Evolutionary conservation across 306 rosid genomes (phyloP).

Genomic region (Nissolia schottii): DNA sequence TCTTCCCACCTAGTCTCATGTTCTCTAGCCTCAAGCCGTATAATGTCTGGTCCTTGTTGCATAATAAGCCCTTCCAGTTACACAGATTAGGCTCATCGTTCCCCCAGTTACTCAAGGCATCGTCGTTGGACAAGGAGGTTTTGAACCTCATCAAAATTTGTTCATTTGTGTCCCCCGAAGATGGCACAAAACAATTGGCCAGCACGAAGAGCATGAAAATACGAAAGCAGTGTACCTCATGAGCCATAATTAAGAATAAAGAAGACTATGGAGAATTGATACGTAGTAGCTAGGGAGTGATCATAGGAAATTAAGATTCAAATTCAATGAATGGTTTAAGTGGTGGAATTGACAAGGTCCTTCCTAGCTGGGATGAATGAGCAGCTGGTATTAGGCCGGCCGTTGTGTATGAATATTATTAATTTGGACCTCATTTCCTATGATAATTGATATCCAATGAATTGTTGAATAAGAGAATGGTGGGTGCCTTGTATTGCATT

Average conservation of each 20-base stretch:
- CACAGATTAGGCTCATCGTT: constrained; percentile 33
- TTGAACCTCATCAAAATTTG: constrained; percentile 43
- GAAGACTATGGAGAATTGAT: neutral
- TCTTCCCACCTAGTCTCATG: constrained; percentile 46
- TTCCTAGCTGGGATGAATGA: constrained; percentile 19
- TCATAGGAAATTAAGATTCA: constrained; percentile 13
- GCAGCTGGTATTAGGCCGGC: constrained; percentile 64
- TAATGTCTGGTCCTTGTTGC: constrained; percentile 1
- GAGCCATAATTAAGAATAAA: constrained; percentile 14
- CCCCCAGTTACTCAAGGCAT: constrained; percentile 50
- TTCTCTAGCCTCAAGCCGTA: constrained; percentile 39
- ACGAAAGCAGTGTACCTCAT: neutral
- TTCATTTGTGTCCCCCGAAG: constrained; percentile 4
- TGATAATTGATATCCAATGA: no score
- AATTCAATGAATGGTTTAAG: constrained; percentile 8
- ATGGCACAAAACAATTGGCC: constrained; percentile 4
- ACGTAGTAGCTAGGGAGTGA: neutral
- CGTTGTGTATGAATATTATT: neutral
- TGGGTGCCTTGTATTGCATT: constrained; percentile 11
- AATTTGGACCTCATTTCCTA: constrained; percentile 10
- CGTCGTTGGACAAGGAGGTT: constrained; percentile 30
- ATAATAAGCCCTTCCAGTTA: constrained; percentile 56
- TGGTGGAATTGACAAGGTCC: constrained; percentile 33
- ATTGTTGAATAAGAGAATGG: constrained; percentile 2
- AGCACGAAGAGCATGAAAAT: constrained; percentile 16